Percentiles rank a stretch among this genome's conserved stretches.
Conservation (phyloP, 2,329 filamentous ascomycete species). For the Stagonosporopsis cucurbitacearum region DNA sequence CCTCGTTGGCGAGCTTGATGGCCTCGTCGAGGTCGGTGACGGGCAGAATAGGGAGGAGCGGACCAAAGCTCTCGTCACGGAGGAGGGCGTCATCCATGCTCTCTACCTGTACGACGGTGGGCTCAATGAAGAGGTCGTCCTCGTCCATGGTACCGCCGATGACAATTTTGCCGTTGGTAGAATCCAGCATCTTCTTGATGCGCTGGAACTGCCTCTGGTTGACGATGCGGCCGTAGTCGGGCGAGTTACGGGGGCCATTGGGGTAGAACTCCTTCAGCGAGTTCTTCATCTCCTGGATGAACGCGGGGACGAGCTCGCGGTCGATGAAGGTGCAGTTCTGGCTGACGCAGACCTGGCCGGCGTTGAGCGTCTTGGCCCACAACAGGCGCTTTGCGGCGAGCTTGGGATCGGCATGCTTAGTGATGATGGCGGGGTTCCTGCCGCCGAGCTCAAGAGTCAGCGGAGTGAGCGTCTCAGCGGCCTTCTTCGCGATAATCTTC, state of each 20-base stretch:
- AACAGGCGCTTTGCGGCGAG: slow-evolving; percentile 83
- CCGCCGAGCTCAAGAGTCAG: slow-evolving; percentile 90
- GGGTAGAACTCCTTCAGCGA: slow-evolving; percentile 82
- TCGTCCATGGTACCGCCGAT: slow-evolving; percentile 86
- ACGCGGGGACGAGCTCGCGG: slow-evolving; percentile 70
- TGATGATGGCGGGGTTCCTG: slow-evolving; percentile 89
- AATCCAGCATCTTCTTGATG: slow-evolving; percentile 90
- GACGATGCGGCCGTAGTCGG: slow-evolving; percentile 80
- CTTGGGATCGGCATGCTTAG: slow-evolving; percentile 78
- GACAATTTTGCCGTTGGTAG: slow-evolving; percentile 81
- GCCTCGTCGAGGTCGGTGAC: slow-evolving; percentile 84
- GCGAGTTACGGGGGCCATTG: slow-evolving; percentile 75
- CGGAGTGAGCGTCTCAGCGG: slow-evolving; percentile 70
- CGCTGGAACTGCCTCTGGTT: slow-evolving; percentile 80
- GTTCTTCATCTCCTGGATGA: slow-evolving; percentile 76
- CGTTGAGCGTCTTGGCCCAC: slow-evolving; percentile 87
- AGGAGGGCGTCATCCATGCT: slow-evolving; percentile 78
- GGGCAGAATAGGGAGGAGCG: slow-evolving; percentile 83
- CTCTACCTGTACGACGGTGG: slow-evolving; percentile 87
- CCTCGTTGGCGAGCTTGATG: slow-evolving; percentile 77
- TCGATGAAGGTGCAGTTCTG: slow-evolving; percentile 94
- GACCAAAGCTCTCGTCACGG: slow-evolving; percentile 86
- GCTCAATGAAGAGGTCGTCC: slow-evolving; percentile 81
- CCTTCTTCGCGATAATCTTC: slow-evolving; percentile 60
- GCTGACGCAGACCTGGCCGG: slow-evolving; percentile 89